Conservation (phyloP, 768 basidiomycete genomes). For the Phlebiopsis gigantea region DNA sequence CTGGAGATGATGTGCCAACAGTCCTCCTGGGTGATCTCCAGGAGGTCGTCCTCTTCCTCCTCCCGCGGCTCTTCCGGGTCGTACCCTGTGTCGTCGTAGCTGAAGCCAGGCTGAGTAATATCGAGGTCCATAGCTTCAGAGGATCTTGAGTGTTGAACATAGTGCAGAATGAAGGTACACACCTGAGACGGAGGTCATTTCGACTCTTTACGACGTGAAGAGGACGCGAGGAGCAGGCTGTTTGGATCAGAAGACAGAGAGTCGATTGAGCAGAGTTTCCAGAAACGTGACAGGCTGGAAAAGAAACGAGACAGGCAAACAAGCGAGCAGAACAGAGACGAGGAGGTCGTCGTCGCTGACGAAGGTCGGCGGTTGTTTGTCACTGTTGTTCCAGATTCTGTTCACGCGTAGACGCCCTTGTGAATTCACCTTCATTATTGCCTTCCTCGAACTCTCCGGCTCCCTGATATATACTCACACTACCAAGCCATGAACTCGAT, state of each 20-base stretch:
- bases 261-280: too few species aligned
- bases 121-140: slow-evolving; percentile 20
- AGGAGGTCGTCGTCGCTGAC: slow-evolving; percentile 14
- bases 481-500: background rate
- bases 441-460: background rate
- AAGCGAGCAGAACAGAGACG: background rate
- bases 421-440: background rate
- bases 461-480: background rate
- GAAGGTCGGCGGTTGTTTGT: slow-evolving; percentile 11
- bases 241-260: too few species aligned
- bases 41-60: slow-evolving; percentile 50
- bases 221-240: too few species aligned
- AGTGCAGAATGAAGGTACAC: background rate
- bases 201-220: too few species aligned
- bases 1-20: slow-evolving; percentile 95
- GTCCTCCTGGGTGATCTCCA: slow-evolving; percentile 87
- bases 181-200: slow-evolving; percentile 4
- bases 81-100: slow-evolving; percentile 56
- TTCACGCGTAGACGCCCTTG: slow-evolving; percentile 2
- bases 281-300: background rate
- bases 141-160: slow-evolving; percentile 4
- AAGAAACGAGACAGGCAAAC: background rate
- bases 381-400: slow-evolving; percentile 7
- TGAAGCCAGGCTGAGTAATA: slow-evolving; percentile 16
- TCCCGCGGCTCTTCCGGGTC: slow-evolving; percentile 49